phyloP scores from a whole-genome alignment of 305 asterid genomes.

The Solanum hybrid region DNA sequence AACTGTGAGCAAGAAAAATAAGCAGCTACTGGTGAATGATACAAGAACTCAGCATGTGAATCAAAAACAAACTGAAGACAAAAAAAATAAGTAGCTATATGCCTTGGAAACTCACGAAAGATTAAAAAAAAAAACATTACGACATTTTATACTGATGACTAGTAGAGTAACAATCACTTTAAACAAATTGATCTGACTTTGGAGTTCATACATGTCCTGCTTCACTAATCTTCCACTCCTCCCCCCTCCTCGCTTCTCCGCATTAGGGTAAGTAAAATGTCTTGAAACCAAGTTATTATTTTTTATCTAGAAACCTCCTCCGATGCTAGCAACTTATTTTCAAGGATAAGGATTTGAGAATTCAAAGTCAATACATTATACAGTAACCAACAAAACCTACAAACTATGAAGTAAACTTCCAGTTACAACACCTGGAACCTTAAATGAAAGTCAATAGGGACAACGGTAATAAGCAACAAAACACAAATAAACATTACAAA shows the following conservation, averaged over 20 bases:
- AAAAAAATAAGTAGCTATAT: neutral
- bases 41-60: neutral
- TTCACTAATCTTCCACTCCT: slow-evolving; percentile 1
- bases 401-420: neutral
- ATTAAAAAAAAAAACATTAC: neutral
- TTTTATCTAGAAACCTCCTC: neutral
- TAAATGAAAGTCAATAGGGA: neutral
- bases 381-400: neutral
- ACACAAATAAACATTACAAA: slow-evolving; percentile 1
- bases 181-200: neutral
- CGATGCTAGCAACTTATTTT: neutral
- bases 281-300: neutral
- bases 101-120: neutral
- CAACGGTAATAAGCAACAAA: neutral
- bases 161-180: neutral
- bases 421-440: neutral
- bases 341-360: neutral
- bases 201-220: neutral
- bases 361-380: neutral
- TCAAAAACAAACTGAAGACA: neutral
- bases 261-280: neutral
- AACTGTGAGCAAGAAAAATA: neutral
- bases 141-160: neutral
- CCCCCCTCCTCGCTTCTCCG: neutral
- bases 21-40: neutral